Evolutionary conservation across 2,329 filamentous ascomycete genomes (phyloP).

Genomic region (Thermoascus crustaceus): DNA sequence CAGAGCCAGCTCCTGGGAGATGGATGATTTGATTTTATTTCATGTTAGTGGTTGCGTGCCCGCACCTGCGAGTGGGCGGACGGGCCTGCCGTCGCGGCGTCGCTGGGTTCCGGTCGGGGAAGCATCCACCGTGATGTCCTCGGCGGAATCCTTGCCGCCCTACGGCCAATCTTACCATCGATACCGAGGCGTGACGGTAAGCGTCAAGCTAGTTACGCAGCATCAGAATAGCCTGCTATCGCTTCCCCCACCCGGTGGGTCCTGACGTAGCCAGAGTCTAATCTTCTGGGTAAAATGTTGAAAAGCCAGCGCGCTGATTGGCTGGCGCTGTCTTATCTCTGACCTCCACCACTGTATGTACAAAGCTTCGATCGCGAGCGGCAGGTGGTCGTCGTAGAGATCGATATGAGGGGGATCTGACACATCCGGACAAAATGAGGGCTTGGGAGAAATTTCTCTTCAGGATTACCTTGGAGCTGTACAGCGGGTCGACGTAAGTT

Average conservation of each 20-base stretch:
- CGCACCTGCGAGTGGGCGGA: neutral
- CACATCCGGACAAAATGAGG: no score
- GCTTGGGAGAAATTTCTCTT: no score
- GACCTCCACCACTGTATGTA: slow-evolving; percentile 1
- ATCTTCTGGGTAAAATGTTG: slow-evolving; percentile 23
- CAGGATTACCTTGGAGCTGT: no score
- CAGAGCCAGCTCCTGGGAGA: no score
- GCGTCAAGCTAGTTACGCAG: neutral
- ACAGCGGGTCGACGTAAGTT: neutral
- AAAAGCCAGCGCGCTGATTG: slow-evolving; percentile 24
- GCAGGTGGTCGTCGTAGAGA: neutral
- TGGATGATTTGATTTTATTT: neutral
- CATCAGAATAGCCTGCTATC: neutral
- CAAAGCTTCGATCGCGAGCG: slow-evolving; percentile 13
- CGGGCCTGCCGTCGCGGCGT: neutral
- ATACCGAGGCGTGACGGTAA: slow-evolving; percentile 4
- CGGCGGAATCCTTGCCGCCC: slow-evolving; percentile 5
- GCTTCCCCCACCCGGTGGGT: slow-evolving; percentile 18
- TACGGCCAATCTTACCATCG: slow-evolving; percentile 7
- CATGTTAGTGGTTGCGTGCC: neutral
- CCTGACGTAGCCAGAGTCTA: slow-evolving; percentile 32
- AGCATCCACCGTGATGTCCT: neutral
- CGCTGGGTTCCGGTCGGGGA: neutral
- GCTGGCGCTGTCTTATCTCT: slow-evolving; percentile 23
- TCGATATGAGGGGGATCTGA: neutral